Evolutionary conservation across 2,329 filamentous ascomycete species (phyloP).

Genomic region (Alternaria longipes): DNA sequence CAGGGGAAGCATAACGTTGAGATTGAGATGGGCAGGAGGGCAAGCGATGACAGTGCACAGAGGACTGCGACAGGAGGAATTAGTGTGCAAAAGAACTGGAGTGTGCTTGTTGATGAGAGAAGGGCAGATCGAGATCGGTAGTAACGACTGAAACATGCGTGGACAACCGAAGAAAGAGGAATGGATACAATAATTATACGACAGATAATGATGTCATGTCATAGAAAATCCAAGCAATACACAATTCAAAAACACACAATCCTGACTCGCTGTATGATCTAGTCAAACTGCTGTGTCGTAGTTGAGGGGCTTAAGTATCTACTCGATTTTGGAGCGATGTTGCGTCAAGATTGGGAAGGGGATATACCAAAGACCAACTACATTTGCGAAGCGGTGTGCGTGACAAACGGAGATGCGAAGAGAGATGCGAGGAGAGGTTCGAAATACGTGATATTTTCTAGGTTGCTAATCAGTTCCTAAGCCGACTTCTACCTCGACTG

Average conservation of each 20-base stretch:
- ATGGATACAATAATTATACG: not conserved
- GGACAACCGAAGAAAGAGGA: not conserved
- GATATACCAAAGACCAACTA: not conserved
- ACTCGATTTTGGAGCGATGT: too few species aligned
- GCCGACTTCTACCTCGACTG: conserved; percentile 19
- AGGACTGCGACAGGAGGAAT: conserved; percentile 4
- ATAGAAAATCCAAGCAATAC: not conserved
- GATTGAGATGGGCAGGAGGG: conserved; percentile 18
- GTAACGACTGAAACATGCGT: not conserved
- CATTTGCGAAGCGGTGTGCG: too few species aligned
- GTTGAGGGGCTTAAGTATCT: too few species aligned
- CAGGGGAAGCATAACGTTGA: conserved; percentile 21
- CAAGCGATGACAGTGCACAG: conserved; percentile 15
- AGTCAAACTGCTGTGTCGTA: too few species aligned
- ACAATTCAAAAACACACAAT: not conserved
- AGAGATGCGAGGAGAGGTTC: too few species aligned
- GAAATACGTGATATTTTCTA: not conserved
- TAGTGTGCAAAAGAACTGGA: conserved; percentile 19
- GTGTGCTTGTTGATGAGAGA: conserved; percentile 16
- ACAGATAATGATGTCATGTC: not conserved
- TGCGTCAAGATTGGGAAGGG: not conserved
- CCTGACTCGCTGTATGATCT: not conserved
- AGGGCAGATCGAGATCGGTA: not conserved
- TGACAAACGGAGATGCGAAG: not conserved
- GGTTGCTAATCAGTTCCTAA: not conserved